Conservation (phyloP, 2,329 filamentous ascomycete genomes). For the Apiospora malaysiana region DNA sequence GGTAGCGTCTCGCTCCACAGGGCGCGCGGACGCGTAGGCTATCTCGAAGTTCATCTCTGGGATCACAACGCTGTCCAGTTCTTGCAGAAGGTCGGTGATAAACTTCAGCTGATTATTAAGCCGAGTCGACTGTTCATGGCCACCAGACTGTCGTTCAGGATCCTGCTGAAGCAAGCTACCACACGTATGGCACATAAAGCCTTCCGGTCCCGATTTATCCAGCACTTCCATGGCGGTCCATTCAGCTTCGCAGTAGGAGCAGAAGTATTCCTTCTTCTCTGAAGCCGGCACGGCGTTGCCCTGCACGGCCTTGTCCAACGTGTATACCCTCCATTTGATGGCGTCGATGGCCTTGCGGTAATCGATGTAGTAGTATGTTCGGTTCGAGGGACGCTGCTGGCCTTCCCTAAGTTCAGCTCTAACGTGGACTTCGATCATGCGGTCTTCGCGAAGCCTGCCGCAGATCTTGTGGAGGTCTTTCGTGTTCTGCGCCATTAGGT, state of each 20-base stretch:
- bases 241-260: slow-evolving; percentile 79
- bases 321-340: slow-evolving; percentile 92
- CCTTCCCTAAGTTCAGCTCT: slow-evolving; percentile 81
- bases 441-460: slow-evolving; percentile 83
- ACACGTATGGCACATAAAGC: slow-evolving; percentile 87
- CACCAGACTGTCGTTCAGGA: slow-evolving; percentile 70
- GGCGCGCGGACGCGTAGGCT: slow-evolving; percentile 66
- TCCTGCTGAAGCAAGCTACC: slow-evolving; percentile 67
- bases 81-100: slow-evolving; percentile 75
- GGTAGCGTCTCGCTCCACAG: slow-evolving; percentile 69
- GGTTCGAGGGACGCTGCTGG: slow-evolving; percentile 79
- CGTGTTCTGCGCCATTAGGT: slow-evolving; percentile 85
- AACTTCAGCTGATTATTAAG: slow-evolving; percentile 82
- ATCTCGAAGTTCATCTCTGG: slow-evolving; percentile 77
- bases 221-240: slow-evolving; percentile 92
- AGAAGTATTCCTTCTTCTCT: slow-evolving; percentile 93
- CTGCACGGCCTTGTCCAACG: slow-evolving; percentile 87
- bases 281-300: slow-evolving; percentile 78
- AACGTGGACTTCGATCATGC: slow-evolving; percentile 80
- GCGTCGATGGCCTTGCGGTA: slow-evolving; percentile 93
- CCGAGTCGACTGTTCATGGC: slow-evolving; percentile 74
- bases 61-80: slow-evolving; percentile 76
- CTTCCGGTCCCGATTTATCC: slow-evolving; percentile 71
- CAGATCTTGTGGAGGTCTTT: slow-evolving; percentile 93
- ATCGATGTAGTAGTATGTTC: slow-evolving; percentile 97